Base-by-base conservation (phyloP, 805 yeast genomes). In the Saccharomycopsis fodiens region DNA sequence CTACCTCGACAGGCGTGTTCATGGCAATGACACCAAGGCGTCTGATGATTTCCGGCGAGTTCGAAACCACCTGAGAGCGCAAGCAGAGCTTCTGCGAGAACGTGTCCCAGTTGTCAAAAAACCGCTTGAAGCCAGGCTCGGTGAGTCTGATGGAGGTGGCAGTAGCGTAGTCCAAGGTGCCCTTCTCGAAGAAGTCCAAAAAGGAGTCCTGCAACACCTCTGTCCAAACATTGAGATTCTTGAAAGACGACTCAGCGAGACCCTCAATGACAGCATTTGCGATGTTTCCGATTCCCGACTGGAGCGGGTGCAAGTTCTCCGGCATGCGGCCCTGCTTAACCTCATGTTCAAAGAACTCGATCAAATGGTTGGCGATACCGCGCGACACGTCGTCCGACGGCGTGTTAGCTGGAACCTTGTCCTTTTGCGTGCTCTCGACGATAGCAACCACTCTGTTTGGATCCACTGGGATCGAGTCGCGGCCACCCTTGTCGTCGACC, bases 1-100 rank as follows among this genome's bases (percentile, higher is more conserved):
- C 98, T 53, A 91, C 94, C 70, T 91, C 98, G 43, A 93, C 98
- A 8, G 98, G 98, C 10, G 98, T 91, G 69, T 91, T 91, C 97
- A 91, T 91, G 55, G 98, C 97, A 64, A 91, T 91, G 55, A 87
- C 94, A 65, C 98, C 98, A 52, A 91, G 72, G 69, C 98, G 81
- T 70, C 98, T 84, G 58, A 91, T 89, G 56, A 91, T 72, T 72
- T 91, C 98, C 45, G 98, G 98, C 44, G 91, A 82, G 72, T 91
- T 91, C 17, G 97, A 88, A 41, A 88, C 89, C 46, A 83, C 94
- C 72, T 93, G 97, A 38, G 96, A 85, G 71, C 98, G 82, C 58
- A 91, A 74, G 61, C 91, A 77, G 56, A 91, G 73, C 68, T 87
- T 88, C 62, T 84, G 67, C 46, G 85, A 74, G 71, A 76, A 91